These are phyloP conservation scores for Aspergillus quadrilineatus DNA, from an alignment of 2,329 filamentous ascomycete species.

Conservation along the genomic window DNA sequence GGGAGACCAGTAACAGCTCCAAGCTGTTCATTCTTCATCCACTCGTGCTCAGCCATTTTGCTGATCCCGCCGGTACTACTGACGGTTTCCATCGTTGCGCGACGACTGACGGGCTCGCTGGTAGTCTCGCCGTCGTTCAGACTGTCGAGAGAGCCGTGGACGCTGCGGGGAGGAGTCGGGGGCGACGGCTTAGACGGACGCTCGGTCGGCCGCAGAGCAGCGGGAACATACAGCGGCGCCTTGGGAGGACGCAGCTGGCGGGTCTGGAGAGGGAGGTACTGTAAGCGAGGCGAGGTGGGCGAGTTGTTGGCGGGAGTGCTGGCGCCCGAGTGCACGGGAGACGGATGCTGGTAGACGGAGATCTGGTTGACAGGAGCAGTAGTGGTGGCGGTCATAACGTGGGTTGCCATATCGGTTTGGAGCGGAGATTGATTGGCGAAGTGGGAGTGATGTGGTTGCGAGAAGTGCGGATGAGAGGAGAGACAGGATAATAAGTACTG, in stretches of 20 bases:
- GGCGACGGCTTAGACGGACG: constrained; percentile 47
- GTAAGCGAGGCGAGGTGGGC: constrained; percentile 51
- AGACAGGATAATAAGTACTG: neutral
- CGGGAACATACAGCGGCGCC: constrained; percentile 62
- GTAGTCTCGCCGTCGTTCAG: constrained; percentile 36
- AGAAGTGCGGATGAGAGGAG: neutral
- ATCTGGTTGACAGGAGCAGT: constrained; percentile 32
- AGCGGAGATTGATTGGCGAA: neutral
- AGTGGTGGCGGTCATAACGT: constrained; percentile 32
- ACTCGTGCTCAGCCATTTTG: constrained; percentile 53
- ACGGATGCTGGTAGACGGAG: constrained; percentile 41
- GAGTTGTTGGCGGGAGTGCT: constrained; percentile 56
- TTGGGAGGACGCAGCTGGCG: constrained; percentile 61
- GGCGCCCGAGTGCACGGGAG: constrained; percentile 48
- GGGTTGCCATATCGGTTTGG: constrained; percentile 30
- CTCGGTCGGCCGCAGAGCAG: constrained; percentile 62
- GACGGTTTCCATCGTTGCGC: constrained; percentile 43
- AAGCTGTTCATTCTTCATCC: constrained; percentile 52
- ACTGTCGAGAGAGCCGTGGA: constrained; percentile 56
- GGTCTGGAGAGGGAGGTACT: constrained; percentile 45
- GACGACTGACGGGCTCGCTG: constrained; percentile 37
- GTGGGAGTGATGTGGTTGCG: neutral
- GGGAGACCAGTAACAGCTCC: constrained; percentile 59
- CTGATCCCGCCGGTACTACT: constrained; percentile 41
- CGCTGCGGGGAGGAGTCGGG: constrained; percentile 53